Evolutionary conservation across 495 filamentous ascomycete species (phyloP).

Genomic region (Penicillium mononematosum): DNA sequence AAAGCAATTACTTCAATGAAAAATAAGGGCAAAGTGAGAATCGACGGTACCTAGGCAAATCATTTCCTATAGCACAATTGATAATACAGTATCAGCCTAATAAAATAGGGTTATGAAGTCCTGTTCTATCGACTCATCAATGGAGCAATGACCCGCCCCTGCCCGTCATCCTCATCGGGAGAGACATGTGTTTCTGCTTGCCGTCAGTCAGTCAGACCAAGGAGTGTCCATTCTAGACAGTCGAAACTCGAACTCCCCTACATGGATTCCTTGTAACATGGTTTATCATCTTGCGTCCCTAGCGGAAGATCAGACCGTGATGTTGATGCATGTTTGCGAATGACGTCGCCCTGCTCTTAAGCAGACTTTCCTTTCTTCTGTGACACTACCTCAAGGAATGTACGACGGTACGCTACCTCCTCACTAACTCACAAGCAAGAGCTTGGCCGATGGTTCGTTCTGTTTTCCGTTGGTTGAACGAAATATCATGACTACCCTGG

Average conservation of each 20-base stretch:
- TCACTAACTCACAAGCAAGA: no score
- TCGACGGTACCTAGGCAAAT: no score
- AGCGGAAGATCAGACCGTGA: slow-evolving; percentile 63
- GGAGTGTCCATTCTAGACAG: slow-evolving; percentile 83
- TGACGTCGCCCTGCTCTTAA: no score
- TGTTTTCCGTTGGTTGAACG: no score
- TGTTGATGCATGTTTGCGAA: slow-evolving; percentile 54
- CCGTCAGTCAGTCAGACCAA: slow-evolving; percentile 61
- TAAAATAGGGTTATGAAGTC: no score
- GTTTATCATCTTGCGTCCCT: slow-evolving; percentile 64
- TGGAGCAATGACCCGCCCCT: background rate
- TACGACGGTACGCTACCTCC: slow-evolving; percentile 25
- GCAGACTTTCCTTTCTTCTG: slow-evolving; percentile 21
- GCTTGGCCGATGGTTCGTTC: no score
- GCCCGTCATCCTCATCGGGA: slow-evolving; percentile 15
- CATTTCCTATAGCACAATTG: no score
- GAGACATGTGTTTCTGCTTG: slow-evolving; percentile 55
- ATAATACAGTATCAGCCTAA: no score
- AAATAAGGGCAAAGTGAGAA: no score
- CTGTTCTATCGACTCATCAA: no score
- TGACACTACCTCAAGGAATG: background rate
- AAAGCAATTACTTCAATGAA: no score
- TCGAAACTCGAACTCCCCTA: slow-evolving; percentile 56
- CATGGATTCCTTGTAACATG: slow-evolving; percentile 59
- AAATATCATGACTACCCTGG: no score